A percentile compares a stretch with the other conserved stretches of the same genome.
Evolutionary conservation across 345 rosid genomes (phyloP).

Genomic region (Arabis alpina): DNA sequence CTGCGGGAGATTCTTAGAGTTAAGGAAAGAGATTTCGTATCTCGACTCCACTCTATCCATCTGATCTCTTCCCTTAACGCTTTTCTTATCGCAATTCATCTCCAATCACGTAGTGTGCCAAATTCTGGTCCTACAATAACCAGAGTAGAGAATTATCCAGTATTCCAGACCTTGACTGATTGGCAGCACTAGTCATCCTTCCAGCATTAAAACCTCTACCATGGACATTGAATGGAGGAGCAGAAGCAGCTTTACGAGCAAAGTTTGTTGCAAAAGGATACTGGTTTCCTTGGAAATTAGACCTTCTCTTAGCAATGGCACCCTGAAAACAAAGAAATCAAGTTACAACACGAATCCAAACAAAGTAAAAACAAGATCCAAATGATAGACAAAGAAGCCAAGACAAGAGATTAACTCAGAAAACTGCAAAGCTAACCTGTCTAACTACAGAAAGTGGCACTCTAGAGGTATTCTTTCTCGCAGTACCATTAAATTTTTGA

Average conservation of each 20-base stretch:
- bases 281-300: conserved; percentile 57
- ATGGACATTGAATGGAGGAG: too few relatives aligned
- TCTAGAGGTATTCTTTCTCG: conserved; percentile 54
- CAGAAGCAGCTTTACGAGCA: conserved; percentile 60
- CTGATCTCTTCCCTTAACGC: too few relatives aligned
- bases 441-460: conserved; percentile 66
- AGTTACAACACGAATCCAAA: conserved; percentile 7
- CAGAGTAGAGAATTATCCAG: too few relatives aligned
- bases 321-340: conserved; percentile 53
- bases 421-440: conserved; percentile 52
- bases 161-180: conserved; percentile 69
- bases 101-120: too few relatives aligned
- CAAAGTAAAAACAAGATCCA: not conserved
- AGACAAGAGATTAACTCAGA: too few relatives aligned
- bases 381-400: too few relatives aligned
- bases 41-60: too few relatives aligned
- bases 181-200: conserved; percentile 46
- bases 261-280: conserved; percentile 59
- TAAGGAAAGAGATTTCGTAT: too few relatives aligned
- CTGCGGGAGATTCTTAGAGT: too few relatives aligned
- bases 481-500: conserved; percentile 48
- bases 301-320: conserved; percentile 68
- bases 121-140: too few relatives aligned
- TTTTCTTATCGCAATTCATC: too few relatives aligned
- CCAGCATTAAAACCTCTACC: conserved; percentile 54